Evolutionary conservation across 2,329 filamentous ascomycete species (phyloP).

Genomic region (Cladobotryum protrusum): DNA sequence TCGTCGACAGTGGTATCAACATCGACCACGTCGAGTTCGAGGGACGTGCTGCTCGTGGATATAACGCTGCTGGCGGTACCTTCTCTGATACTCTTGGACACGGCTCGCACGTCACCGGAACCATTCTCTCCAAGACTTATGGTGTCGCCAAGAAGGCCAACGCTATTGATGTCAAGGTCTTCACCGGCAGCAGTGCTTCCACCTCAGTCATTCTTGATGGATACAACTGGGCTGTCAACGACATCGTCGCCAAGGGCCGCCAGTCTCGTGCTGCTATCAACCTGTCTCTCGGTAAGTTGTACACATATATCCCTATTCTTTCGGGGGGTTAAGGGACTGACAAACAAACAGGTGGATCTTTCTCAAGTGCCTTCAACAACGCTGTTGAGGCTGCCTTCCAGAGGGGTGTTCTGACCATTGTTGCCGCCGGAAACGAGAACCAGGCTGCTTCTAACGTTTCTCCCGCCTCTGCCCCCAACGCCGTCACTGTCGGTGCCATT

Average conservation of each 20-base stretch:
- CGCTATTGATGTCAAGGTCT: constrained; percentile 42
- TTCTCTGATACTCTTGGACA: constrained; percentile 35
- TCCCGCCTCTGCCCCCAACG: constrained; percentile 41
- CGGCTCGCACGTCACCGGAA: constrained; percentile 43
- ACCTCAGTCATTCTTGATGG: constrained; percentile 23
- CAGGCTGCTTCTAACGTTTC: constrained; percentile 25
- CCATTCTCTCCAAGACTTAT: constrained; percentile 37
- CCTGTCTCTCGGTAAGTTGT: constrained; percentile 42
- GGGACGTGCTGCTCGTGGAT: constrained; percentile 34
- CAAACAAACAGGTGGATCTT: constrained; percentile 27
- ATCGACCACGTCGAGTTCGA: constrained; percentile 39
- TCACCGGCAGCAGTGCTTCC: constrained; percentile 20
- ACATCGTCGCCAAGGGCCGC: constrained; percentile 34
- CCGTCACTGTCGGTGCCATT: constrained; percentile 49
- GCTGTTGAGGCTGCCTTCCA: constrained; percentile 41
- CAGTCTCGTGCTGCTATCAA: constrained; percentile 42
- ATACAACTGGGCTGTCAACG: constrained; percentile 35
- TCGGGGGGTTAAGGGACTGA: background rate
- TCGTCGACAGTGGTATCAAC: constrained; percentile 50
- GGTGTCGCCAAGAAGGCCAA: constrained; percentile 39
- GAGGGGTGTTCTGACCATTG: constrained; percentile 44
- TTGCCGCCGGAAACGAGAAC: constrained; percentile 50
- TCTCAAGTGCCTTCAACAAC: constrained; percentile 46
- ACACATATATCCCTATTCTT: too few relatives aligned
- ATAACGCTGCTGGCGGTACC: constrained; percentile 29